Evolutionary conservation across 176 grass and related monocot genomes (phyloP), one percentile per base, ranked within the genome.

Genomic region (Triticum monococcum): DNA sequence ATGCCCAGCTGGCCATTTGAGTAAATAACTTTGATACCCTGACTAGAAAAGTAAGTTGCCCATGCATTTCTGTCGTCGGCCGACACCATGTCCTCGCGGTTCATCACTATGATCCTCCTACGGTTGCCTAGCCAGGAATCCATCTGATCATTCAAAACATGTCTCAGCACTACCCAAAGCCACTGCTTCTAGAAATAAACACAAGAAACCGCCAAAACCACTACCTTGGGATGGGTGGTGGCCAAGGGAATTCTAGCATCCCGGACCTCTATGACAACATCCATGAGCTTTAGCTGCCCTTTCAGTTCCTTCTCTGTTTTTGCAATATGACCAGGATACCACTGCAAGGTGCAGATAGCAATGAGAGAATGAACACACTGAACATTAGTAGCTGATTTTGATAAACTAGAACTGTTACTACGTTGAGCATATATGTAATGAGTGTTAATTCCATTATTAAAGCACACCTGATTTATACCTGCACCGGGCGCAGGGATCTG

Each of bases 291-390:
- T 63, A 98, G 35, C 72, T 98, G 94, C 28, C 94, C 89, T 85
- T 94, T 96, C n/a, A 98, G 65, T 74, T 96, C 94, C 89, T 90
- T 98, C 77, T 98, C 97, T 28, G 97, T 94, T 98, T 98, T 98
- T 64, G 90, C 97, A 89, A 98, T 98, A 80, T 98, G 97, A 83
- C 97, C 97, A 85, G 97, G 97, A 75, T 98, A 98, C 97, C 97
- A 98, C 97, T 98, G 75, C 76, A 82, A 92, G 52, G 48, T 78
- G 10, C 70, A 52, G 73, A 87, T 20, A 28, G n/a, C 78, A 64
- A 69, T 22, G 67, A 75, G 17, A 72, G 56, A 64, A 52, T 28
- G 22, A 84, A 43, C 16, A 78, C 24, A 72, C 12, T 61, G n/a
- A 24, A 6, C 12, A 68, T 9, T 62, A 37, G 52, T 67, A 45